Evolutionary conservation across 106 monocot genomes (phyloP), one percentile per base, ranked within the genome.

Genomic region (Xerophyta viscosa): DNA sequence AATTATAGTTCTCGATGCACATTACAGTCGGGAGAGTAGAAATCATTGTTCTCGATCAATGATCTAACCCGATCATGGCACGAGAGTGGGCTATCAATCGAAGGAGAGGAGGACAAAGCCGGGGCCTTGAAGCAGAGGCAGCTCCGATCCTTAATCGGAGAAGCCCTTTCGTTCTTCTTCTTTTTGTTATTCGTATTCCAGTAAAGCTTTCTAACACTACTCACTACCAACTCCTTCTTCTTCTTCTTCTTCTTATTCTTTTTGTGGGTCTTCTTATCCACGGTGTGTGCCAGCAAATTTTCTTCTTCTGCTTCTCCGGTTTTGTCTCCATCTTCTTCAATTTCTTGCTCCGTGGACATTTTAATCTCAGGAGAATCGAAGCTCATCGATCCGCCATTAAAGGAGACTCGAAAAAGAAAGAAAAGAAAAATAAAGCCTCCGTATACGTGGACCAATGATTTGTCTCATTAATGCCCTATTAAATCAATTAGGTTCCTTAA

Each of bases 1-100:
- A 6, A 17, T 20, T 7, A 31, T 7, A 33, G 12, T 6, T 31
- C 31, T 31, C 31, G 61, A 21, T 61, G 61, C 24, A 61, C 61
- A 61, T 61, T 61, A 37, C 48, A 61, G 8, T 49, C 61, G 20
- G 13, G 19, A 36, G 61, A 48, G 49, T 61, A 61, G 61, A 61
- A 61, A 61, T 48, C 48, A 20, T 61, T 61, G 24, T 25, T 61
- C 24, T 61, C 48, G 20, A 61, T 26, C 10, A 61, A 36, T 8
- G 48, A 33, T 20, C 49, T 48, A 47, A 61, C 12, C 15, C 48
- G 49, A 8, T 50, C 61, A 29, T 61, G 23, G 17, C 33, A 61
- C 24, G 47, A 22, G 8, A 33, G 8, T 31, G 48, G 36, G 25
- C 28, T 19, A 10, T 29, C 45, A 20, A 2, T 11, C 15, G 59